Evolutionary conservation across 345 rosid genomes (phyloP).

Genomic region (Camelina hispida): DNA sequence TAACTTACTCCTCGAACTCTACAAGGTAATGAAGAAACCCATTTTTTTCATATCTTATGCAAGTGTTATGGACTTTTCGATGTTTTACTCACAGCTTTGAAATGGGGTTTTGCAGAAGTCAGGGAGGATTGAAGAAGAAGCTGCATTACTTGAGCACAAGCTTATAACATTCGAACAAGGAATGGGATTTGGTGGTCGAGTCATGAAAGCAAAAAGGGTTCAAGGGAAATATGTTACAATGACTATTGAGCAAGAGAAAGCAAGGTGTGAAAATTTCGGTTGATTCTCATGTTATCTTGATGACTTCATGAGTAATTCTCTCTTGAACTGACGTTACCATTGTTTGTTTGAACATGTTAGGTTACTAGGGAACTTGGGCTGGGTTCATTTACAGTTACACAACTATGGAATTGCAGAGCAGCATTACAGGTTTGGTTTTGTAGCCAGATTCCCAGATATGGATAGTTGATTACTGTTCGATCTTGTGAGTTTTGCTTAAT

Average conservation of each 20-base stretch:
- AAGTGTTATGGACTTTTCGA: slow-evolving; percentile 10
- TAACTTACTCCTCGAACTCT: slow-evolving; percentile 77
- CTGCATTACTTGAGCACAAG: slow-evolving; percentile 70
- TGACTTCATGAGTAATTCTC: not conserved
- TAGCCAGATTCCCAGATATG: not conserved
- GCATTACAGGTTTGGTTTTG: slow-evolving; percentile 58
- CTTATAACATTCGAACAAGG: slow-evolving; percentile 67
- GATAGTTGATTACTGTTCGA: not conserved
- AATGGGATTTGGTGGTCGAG: slow-evolving; percentile 55
- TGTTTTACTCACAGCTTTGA: not conserved
- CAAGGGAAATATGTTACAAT: slow-evolving; percentile 77
- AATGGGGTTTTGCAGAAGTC: slow-evolving; percentile 58
- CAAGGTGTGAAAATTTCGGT: slow-evolving; percentile 50
- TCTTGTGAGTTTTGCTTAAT: not conserved
- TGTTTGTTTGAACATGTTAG: slow-evolving; percentile 43
- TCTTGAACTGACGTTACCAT: not conserved
- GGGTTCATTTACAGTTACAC: slow-evolving; percentile 80
- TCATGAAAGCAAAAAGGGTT: slow-evolving; percentile 62
- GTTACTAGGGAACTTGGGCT: slow-evolving; percentile 82
- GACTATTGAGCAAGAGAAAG: slow-evolving; percentile 70
- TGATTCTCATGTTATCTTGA: not conserved
- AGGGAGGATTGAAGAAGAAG: slow-evolving; percentile 82
- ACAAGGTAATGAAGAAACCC: slow-evolving; percentile 52
- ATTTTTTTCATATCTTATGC: not conserved
- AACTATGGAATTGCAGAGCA: slow-evolving; percentile 81